These are phyloP conservation scores for Sporothrix globosa DNA, from an alignment of 2,329 filamentous ascomycete genomes.

Conservation along the genomic window DNA sequence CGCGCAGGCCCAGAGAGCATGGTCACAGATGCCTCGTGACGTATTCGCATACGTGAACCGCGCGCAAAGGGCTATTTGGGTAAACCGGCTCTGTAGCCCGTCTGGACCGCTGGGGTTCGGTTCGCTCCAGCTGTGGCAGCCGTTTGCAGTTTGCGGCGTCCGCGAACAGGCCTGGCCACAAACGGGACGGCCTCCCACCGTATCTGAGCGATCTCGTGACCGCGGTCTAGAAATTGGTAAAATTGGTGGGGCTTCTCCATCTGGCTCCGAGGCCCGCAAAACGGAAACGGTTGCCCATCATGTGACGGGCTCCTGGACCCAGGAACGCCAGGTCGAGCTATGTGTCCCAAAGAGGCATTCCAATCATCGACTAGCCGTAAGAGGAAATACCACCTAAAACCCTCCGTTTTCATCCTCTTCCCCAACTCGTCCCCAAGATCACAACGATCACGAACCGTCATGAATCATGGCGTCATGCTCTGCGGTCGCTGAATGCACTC, in stretches of 20 bases:
- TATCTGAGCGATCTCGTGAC: constrained; percentile 5
- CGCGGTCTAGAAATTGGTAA: neutral
- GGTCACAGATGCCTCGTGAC: constrained; percentile 33
- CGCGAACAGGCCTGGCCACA: constrained; percentile 5
- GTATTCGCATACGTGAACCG: constrained; percentile 29
- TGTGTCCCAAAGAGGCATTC: constrained; percentile 16
- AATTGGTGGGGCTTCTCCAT: neutral
- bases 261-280: constrained; percentile 6
- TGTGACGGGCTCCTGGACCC: neutral
- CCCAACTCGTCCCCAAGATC: neutral
- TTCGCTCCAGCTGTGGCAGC: neutral
- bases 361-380: neutral
- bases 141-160: constrained; percentile 4
- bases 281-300: constrained; percentile 25
- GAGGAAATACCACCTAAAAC: neutral
- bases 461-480: constrained; percentile 16
- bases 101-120: constrained; percentile 8
- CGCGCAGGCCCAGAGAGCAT: constrained; percentile 15
- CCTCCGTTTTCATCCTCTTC: constrained; percentile 2
- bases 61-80: constrained; percentile 21
- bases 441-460: neutral
- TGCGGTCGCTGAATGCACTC: neutral
- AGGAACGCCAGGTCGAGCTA: neutral
- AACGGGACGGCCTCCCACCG: constrained; percentile 9
- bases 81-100: constrained; percentile 25